Base-by-base conservation (phyloP, 345 rosid species). In the Brassica cretica region DNA sequence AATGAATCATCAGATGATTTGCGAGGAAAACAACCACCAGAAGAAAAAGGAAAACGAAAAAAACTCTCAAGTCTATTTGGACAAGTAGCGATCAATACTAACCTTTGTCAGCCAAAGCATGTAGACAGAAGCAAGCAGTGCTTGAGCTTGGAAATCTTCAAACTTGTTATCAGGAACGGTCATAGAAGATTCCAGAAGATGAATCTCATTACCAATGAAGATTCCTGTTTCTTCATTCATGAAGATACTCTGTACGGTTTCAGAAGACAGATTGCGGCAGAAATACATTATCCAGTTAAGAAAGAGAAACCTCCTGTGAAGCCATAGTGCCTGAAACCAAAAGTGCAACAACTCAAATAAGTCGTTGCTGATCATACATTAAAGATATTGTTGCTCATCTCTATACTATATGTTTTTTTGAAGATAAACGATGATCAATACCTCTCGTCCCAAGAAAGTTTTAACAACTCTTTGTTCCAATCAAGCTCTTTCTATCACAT, bases 361-460 rank as follows among this genome's bases (percentile, higher is more conserved):
- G 74, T 60, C 58, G 12, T 39, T 44, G 15, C 14, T 49, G 55
- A 49, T 44, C 3, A 16, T 16, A 75, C 33, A 59, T 27, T 5
- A 24, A 30, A 37, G 6, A 58, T 3, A 35, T 16, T 3, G 2
- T n/a, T 27, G 79, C 24, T 53, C 74, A 32, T 78, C 35, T 71
- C 67, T 9, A 66, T 29, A 14, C 29, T 66, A 19, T 9, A 18
- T 56, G 1, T 19, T 33, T 5, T 16, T 46, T 3, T 2, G 0
- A 53, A 70, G n/a, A 64, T 21, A 18, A 70, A 55, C 63, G 12
- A 70, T 30, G 59, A 46, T n/a, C 46, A 10, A 12, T 85, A 90
- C 98, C 94, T 94, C 98, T 82, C 98, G 86, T 61, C 97, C 98
- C 30, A 89, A 61, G 39, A 94, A 60, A 85, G 84, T 76, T 84